Evolutionary conservation across 208 protist genomes (phyloP).

Genomic region (Herpetomonas samuelpessoai): DNA sequence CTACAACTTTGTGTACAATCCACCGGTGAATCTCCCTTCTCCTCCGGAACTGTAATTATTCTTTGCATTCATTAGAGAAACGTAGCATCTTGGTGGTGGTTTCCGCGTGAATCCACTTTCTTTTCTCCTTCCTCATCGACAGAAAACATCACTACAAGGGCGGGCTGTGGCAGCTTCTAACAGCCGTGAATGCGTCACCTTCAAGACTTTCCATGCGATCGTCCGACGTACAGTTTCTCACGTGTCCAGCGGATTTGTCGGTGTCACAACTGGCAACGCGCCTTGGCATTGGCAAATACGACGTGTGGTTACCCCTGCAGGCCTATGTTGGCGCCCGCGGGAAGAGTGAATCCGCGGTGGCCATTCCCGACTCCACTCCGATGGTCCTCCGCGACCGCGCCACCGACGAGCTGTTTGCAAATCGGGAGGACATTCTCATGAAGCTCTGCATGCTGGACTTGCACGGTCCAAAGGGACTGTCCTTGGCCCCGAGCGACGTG

Average conservation of each 20-base stretch:
- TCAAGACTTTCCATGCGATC: no score
- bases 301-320: conserved; percentile 63
- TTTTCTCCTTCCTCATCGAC: no score
- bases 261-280: conserved; percentile 28
- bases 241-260: conserved; percentile 13
- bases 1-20: no score
- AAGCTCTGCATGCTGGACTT: conserved; percentile 20
- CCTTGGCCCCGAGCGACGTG: conserved; percentile 24
- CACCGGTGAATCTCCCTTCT: no score
- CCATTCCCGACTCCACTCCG: conserved; percentile 28
- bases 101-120: no score
- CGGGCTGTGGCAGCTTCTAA: no score
- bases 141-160: no score
- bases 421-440: conserved; percentile 27
- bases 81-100: no score
- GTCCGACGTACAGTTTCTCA: no score
- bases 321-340: conserved; percentile 15
- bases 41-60: no score
- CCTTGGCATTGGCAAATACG: conserved; percentile 17
- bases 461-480: conserved; percentile 15
- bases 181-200: no score
- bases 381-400: conserved; percentile 34
- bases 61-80: no score
- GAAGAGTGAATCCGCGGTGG: conserved; percentile 21
- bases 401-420: conserved; percentile 26